Conservation (phyloP, 345 rosid genomes). For the Draba incana region DNA sequence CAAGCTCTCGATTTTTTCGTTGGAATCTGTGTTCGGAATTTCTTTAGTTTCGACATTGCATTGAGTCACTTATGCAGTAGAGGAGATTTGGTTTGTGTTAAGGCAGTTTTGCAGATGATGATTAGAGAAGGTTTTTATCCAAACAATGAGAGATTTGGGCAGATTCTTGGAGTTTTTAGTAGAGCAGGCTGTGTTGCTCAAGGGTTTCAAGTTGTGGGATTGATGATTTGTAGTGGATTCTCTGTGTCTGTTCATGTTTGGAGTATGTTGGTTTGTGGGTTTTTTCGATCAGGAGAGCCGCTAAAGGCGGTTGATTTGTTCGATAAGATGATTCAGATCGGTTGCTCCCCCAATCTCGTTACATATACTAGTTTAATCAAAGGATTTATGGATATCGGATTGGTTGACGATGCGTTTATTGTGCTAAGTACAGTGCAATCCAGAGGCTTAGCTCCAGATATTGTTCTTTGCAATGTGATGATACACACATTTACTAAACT, state of each 20-base stretch:
- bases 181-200: slow-evolving; percentile 44
- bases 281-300: slow-evolving; percentile 47
- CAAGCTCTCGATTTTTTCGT: slow-evolving; percentile 49
- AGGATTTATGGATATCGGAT: slow-evolving; percentile 54
- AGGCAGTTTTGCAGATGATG: slow-evolving; percentile 54
- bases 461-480: slow-evolving; percentile 66
- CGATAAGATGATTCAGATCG: slow-evolving; percentile 58
- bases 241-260: slow-evolving; percentile 57
- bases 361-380: slow-evolving; percentile 68
- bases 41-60: slow-evolving; percentile 63
- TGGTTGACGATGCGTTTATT: slow-evolving; percentile 51
- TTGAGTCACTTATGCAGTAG: slow-evolving; percentile 60
- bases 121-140: slow-evolving; percentile 61
- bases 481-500: slow-evolving; percentile 59
- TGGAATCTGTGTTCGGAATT: slow-evolving; percentile 51
- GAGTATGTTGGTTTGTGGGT: slow-evolving; percentile 58
- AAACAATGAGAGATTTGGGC: slow-evolving; percentile 54
- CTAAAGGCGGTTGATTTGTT: slow-evolving; percentile 51
- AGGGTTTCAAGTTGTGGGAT: slow-evolving; percentile 57
- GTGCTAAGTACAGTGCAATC: slow-evolving; percentile 49
- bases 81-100: slow-evolving; percentile 45
- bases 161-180: slow-evolving; percentile 56
- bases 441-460: slow-evolving; percentile 55
- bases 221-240: slow-evolving; percentile 55
- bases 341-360: slow-evolving; percentile 63